These are phyloP conservation scores for Paragyromitra xinjiangensis DNA, from an alignment of 495 filamentous ascomycete species.

Conservation along the genomic window DNA sequence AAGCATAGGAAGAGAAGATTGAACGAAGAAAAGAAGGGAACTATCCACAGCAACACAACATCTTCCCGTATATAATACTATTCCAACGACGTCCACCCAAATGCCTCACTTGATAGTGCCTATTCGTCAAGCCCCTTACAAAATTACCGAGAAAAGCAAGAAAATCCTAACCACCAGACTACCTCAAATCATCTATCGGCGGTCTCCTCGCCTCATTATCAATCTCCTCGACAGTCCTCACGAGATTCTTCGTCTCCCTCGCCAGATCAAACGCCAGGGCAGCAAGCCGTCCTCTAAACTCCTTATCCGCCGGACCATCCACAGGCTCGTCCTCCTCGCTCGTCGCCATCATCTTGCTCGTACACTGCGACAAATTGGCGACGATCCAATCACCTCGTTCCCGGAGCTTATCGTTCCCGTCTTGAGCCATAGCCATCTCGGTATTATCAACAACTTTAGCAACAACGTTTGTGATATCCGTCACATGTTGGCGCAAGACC, in stretches of 20 bases:
- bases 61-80: conserved; percentile 13
- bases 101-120: background rate
- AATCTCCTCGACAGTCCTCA: conserved; percentile 57
- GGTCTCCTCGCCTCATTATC: conserved; percentile 48
- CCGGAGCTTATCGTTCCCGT: conserved; percentile 62
- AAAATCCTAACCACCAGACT: background rate
- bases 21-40: background rate
- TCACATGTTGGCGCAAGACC: conserved; percentile 74
- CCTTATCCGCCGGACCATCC: conserved; percentile 64
- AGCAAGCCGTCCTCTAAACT: conserved; percentile 74
- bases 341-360: conserved; percentile 72
- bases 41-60: conserved; percentile 27
- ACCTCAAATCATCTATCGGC: conserved; percentile 40
- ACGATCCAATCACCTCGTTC: conserved; percentile 71
- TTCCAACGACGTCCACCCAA: background rate
- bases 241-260: conserved; percentile 71
- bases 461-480: conserved; percentile 74
- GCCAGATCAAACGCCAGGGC: conserved; percentile 90
- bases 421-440: conserved; percentile 65
- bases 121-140: background rate
- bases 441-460: conserved; percentile 74
- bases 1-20: background rate
- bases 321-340: conserved; percentile 67
- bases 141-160: conserved; percentile 22
- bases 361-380: conserved; percentile 69